These are phyloP conservation scores for Zygoascus flipseniorum DNA, from an alignment of 805 yeast species.

Conservation along the genomic window DNA sequence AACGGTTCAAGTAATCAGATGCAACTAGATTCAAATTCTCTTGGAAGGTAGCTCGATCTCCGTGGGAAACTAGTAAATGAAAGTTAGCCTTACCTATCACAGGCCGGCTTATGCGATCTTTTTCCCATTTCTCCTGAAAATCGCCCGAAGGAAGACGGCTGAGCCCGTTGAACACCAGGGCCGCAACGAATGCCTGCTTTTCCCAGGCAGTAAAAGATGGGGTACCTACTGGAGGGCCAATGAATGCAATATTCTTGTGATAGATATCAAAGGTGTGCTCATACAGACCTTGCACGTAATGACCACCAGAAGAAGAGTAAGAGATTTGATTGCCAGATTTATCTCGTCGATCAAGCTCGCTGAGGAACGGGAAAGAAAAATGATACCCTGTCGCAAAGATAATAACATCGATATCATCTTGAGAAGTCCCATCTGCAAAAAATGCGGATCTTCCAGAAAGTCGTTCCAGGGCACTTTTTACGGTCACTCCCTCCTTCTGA, in stretches of 20 bases:
- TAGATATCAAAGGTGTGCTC: conserved; percentile 8
- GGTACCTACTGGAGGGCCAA: conserved; percentile 5
- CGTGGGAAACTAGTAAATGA: background rate
- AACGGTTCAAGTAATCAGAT: background rate
- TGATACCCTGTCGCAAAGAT: conserved; percentile 7
- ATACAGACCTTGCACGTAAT: conserved; percentile 7
- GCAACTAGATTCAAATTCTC: background rate
- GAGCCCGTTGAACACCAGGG: conserved; percentile 3
- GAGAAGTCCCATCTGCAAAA: conserved; percentile 1
- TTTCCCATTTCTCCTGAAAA: conserved; percentile 6
- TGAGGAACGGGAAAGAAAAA: conserved; percentile 4
- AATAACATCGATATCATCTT: background rate
- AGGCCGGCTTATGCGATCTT: background rate
- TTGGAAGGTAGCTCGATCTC: background rate
- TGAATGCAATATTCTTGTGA: conserved; percentile 5
- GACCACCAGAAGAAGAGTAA: conserved; percentile 2
- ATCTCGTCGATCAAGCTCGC: conserved; percentile 20
- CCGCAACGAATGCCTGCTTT: conserved; percentile 7
- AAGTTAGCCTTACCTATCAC: background rate
- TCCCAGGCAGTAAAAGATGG: conserved; percentile 8
- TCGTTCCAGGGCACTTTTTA: background rate
- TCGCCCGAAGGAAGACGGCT: background rate
- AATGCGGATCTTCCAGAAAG: background rate
- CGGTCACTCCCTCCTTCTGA: background rate
- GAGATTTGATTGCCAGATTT: conserved; percentile 25